These are phyloP conservation scores for Atkinsonella hypoxylon DNA, from an alignment of 2,329 filamentous ascomycete genomes.

Conservation along the genomic window DNA sequence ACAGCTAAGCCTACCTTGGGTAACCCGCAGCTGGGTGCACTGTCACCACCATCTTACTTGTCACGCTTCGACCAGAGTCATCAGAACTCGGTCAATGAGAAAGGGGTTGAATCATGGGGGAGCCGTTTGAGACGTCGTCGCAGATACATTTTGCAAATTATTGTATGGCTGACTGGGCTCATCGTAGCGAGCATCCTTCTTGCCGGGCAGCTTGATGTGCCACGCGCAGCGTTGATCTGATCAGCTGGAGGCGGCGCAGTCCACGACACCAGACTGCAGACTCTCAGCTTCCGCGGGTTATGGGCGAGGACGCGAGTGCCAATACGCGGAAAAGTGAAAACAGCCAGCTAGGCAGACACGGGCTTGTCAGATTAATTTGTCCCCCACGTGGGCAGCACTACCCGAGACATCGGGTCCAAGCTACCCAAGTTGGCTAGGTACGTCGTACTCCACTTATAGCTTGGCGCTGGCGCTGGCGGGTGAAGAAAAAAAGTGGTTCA, in stretches of 20 bases:
- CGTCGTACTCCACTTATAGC: not conserved
- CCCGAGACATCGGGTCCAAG: conserved; percentile 6
- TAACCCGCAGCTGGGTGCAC: too few species aligned
- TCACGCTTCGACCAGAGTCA: not conserved
- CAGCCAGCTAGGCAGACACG: too few species aligned
- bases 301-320: too few species aligned
- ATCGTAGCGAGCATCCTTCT: not conserved
- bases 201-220: not conserved
- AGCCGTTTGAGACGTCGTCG: not conserved
- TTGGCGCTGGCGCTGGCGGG: too few species aligned
- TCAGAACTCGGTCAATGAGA: not conserved
- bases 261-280: not conserved
- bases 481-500: too few species aligned
- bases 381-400: too few species aligned
- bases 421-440: too few species aligned
- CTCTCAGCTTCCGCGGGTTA: not conserved
- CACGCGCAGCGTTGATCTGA: not conserved
- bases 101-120: not conserved
- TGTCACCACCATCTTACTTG: not conserved
- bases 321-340: too few species aligned
- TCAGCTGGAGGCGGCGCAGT: not conserved
- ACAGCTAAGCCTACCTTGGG: too few species aligned
- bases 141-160: not conserved
- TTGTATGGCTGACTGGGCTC: not conserved
- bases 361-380: too few species aligned